phyloP scores from a whole-genome alignment of 2,329 filamentous ascomycete species.

The Colletotrichum tropicicola region DNA sequence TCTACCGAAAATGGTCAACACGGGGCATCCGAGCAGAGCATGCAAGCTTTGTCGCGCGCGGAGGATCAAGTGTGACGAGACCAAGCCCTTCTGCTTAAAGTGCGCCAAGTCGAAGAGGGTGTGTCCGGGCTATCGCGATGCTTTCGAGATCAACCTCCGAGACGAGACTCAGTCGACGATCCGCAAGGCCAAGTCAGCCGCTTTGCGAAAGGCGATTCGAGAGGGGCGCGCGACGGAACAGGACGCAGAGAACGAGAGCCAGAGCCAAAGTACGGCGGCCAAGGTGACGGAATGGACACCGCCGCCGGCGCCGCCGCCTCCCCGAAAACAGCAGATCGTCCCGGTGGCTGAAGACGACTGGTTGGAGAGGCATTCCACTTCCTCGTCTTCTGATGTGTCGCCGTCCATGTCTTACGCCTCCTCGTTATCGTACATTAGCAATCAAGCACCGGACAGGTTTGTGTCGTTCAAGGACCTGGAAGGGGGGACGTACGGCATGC shows the following conservation, averaged over 20 bases:
- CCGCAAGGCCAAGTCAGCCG: constrained; percentile 31
- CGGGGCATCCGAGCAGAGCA: constrained; percentile 29
- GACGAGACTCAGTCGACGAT: constrained; percentile 32
- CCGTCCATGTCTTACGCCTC: constrained; percentile 26
- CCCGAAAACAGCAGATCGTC: constrained; percentile 19
- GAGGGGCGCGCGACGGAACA: constrained; percentile 24
- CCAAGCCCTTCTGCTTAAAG: constrained; percentile 42
- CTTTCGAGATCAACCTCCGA: constrained; percentile 32
- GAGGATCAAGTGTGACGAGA: constrained; percentile 47
- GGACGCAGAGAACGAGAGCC: constrained; percentile 13
- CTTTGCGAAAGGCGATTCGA: constrained; percentile 25
- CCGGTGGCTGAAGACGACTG: constrained; percentile 21
- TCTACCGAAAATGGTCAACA: constrained; percentile 27
- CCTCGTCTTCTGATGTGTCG: constrained; percentile 23
- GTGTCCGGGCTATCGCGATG: constrained; percentile 30
- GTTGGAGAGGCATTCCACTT: constrained; percentile 19
- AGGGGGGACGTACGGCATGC: constrained; percentile 16
- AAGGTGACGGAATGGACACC: constrained; percentile 23
- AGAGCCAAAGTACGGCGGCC: not conserved
- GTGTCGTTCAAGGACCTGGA: constrained; percentile 25
- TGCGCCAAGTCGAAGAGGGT: constrained; percentile 38
- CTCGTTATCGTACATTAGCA: constrained; percentile 26
- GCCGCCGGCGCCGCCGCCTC: constrained; percentile 13
- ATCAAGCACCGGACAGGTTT: constrained; percentile 12
- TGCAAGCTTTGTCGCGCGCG: constrained; percentile 42